phyloP scores from a whole-genome alignment of 108 stramenopile genomes.

The Heterococcus sp. region DNA sequence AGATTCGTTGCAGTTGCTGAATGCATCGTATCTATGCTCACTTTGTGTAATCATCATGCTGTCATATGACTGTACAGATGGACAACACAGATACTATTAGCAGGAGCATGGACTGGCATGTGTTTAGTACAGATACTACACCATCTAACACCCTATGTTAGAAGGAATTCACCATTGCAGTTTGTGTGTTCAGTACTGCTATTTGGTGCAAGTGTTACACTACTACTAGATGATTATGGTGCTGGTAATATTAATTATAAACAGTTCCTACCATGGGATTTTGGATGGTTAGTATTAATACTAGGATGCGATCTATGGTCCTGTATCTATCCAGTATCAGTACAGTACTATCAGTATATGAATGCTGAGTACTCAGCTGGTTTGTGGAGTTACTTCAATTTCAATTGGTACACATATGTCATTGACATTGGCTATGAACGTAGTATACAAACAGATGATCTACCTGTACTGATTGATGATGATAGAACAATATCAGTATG shows the following conservation, averaged over 20 bases:
- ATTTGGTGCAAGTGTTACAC: no score
- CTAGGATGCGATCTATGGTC: neutral
- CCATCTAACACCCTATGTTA: no score
- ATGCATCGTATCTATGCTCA: no score
- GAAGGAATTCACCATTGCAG: no score
- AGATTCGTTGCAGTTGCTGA: no score
- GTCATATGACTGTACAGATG: no score
- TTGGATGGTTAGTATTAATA: neutral
- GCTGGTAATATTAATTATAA: neutral
- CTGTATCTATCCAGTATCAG: neutral
- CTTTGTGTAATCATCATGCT: no score
- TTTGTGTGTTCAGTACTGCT: no score
- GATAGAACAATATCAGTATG: neutral
- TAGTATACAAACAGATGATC: slow-evolving; percentile 11
- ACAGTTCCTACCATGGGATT: neutral
- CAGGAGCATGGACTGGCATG: no score
- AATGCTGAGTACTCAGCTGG: slow-evolving; percentile 22
- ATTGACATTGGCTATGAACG: slow-evolving; percentile 4
- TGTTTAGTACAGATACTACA: no score
- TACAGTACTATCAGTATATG: neutral
- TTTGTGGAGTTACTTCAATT: slow-evolving; percentile 15
- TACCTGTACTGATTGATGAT: neutral
- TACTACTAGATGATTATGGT: neutral
- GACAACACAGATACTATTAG: no score
- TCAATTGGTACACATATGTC: slow-evolving; percentile 26